A percentile compares a stretch with the other conserved stretches of the same genome.
Conservation (phyloP, 1,139 yeast species). For the Taiozyma onychis region DNA sequence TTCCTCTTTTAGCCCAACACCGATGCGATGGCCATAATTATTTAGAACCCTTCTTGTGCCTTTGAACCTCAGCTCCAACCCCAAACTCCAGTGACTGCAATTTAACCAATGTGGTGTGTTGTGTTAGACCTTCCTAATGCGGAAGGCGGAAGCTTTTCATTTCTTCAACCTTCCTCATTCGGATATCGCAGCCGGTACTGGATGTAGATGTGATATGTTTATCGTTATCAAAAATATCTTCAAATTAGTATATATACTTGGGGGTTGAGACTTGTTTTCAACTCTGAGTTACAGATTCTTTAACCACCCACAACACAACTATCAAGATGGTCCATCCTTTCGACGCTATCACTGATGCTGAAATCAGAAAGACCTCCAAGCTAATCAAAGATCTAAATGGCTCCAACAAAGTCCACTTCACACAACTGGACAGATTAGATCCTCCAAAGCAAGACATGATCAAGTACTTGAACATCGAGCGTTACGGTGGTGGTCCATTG, state of each 20-base stretch:
- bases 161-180: neutral
- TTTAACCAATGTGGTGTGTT: neutral
- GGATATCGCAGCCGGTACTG: neutral
- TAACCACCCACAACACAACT: neutral
- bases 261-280: neutral
- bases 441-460: constrained; percentile 79
- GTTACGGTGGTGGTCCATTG: constrained; percentile 35
- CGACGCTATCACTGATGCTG: constrained; percentile 63
- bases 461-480: constrained; percentile 65
- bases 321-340: constrained; percentile 30
- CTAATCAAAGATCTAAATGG: constrained; percentile 51
- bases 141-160: neutral
- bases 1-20: neutral
- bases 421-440: constrained; percentile 67
- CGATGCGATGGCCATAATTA: neutral
- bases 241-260: neutral
- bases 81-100: too few species aligned
- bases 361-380: constrained; percentile 58
- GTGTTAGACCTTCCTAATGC: neutral
- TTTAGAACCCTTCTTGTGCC: too few species aligned
- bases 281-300: neutral
- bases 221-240: neutral
- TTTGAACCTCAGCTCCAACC: neutral
- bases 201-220: neutral
- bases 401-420: constrained; percentile 50